Evolutionary conservation across 176 grass and related monocot genomes (phyloP), one percentile per base, ranked within the genome.

Genomic region (Aegilops speltoides): DNA sequence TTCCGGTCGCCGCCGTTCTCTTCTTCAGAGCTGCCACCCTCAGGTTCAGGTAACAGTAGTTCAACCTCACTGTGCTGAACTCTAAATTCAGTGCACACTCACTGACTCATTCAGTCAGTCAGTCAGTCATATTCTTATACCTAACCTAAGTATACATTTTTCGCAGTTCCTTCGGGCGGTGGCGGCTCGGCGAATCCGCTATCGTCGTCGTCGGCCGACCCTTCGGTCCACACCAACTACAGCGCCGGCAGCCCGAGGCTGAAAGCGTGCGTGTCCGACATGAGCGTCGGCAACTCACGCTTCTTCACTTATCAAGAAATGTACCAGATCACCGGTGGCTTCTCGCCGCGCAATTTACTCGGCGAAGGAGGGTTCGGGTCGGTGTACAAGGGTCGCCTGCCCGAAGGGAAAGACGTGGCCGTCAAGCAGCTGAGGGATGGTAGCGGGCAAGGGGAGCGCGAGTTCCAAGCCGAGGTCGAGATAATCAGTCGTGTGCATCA

Each of bases 401-500:
- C 78, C 26, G 93, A 96, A 50, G 93, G 93, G 79, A 92, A 89
- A 50, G 79, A 91, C 26, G 93, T 98, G 16, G 96, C 93, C 3
- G 89, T 98, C 22, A 98, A 98, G 78, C 88, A 86, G 82, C 85
- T 98, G 40, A 95, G 85, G 82, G 85, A 87, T 40, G 93, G 88
- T 8, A 87, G 96, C 0, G 90, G 91, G 50, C 96, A 95, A 77
- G 96, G 96, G 5, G 96, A 95, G 33, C 91, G 96, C n/a, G 96
- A 98, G 75, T 98, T 98, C 72, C 92, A 94, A 61, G 90, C 96
- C 37, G 96, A 98, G 85, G 96, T 98, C n/a, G 96, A 95, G 78
- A 98, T 89, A 13, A 98, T 98, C 32, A 91, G 91, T 32, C 91
- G 96, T 4, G 91, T 98, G 17, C 96, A 98, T 83, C 96, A 98